Conservation (phyloP, 148 eudicot species). For the Beta vulgaris region DNA sequence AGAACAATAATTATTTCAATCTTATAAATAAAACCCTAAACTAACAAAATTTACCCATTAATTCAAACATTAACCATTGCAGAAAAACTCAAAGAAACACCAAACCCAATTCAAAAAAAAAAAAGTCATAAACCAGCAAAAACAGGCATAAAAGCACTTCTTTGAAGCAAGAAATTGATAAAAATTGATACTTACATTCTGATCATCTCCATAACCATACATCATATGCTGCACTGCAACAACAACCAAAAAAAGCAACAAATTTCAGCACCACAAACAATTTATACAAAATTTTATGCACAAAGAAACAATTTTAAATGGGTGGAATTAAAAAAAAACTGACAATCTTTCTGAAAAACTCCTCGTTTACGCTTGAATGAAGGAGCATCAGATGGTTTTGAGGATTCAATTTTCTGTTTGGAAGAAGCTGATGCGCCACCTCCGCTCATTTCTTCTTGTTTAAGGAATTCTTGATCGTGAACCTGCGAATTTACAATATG, state of each 20-base stretch:
- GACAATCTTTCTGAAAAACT: conserved; percentile 86
- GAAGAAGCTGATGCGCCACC: conserved; percentile 51
- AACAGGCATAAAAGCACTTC: not conserved
- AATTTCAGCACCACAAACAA: not conserved
- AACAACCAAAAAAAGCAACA: no score
- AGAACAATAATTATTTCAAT: no score
- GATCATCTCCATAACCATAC: conserved; percentile 95
- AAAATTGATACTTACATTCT: conserved; percentile 83
- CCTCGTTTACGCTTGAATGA: conserved; percentile 85
- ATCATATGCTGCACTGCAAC: conserved; percentile 93
- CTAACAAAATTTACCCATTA: no score
- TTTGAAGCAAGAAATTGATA: not conserved
- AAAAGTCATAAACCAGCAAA: not conserved
- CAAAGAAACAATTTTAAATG: not conserved
- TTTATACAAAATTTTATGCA: not conserved
- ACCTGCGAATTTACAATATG: no score
- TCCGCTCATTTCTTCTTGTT: conserved; percentile 32
- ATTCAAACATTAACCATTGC: no score
- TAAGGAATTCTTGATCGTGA: not conserved
- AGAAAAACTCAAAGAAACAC: not conserved
- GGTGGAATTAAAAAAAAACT: conserved; percentile 27
- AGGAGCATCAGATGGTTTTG: conserved; percentile 53
- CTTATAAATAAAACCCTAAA: no score
- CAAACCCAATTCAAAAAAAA: not conserved
- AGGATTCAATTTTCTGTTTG: conserved; percentile 55